Conservation (phyloP, 1,284 basidiomycete species). For the Cutaneotrichosporon sp. region DNA sequence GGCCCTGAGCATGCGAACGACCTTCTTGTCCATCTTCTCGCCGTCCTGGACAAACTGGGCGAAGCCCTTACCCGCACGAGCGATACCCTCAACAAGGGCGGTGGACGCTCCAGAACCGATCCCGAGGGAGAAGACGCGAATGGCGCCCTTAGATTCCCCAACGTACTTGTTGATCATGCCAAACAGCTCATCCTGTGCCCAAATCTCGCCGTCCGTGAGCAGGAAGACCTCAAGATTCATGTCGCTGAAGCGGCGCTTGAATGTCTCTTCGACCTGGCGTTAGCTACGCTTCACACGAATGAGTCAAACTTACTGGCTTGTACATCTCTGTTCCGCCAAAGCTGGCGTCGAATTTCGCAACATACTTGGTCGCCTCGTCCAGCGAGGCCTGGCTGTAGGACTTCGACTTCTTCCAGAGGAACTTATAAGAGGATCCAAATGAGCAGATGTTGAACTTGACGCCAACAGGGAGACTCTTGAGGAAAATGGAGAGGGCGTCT, state of each 20-base stretch:
- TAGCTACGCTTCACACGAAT: not conserved
- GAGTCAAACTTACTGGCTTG: constrained; percentile 4
- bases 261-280: constrained; percentile 12
- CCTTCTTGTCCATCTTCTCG: constrained; percentile 20
- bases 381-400: constrained; percentile 13
- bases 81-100: constrained; percentile 14
- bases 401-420: constrained; percentile 13
- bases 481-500: constrained; percentile 15
- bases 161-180: constrained; percentile 7
- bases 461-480: constrained; percentile 24
- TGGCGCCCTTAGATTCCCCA: constrained; percentile 4
- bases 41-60: constrained; percentile 8
- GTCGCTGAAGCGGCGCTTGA: constrained; percentile 18
- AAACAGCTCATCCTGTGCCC: constrained; percentile 19
- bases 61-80: constrained; percentile 13
- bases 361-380: constrained; percentile 16
- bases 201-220: constrained; percentile 34
- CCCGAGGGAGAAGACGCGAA: constrained; percentile 30
- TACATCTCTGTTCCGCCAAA: constrained; percentile 29
- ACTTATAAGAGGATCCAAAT: constrained; percentile 17
- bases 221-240: constrained; percentile 27
- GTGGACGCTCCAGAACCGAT: constrained; percentile 20
- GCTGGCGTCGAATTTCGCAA: constrained; percentile 21
- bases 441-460: constrained; percentile 29
- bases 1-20: constrained; percentile 18